Conservation (phyloP, 2,329 filamentous ascomycete genomes). For the Didymella arachidicola region DNA sequence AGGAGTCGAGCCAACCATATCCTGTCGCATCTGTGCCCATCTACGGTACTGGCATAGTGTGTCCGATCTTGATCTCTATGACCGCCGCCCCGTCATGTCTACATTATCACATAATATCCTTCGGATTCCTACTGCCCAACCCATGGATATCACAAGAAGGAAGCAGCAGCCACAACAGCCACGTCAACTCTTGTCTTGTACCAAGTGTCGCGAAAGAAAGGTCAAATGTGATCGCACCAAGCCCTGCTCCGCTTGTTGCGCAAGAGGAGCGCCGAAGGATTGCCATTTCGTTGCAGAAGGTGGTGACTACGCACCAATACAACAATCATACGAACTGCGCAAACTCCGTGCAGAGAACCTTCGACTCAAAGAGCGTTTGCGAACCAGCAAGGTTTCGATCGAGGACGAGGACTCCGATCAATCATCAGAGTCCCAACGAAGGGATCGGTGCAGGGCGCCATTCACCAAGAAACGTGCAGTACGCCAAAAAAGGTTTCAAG, state of each 20-base stretch:
- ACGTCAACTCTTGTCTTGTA: slow-evolving; percentile 58
- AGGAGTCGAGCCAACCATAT: neutral
- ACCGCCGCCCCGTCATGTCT: slow-evolving; percentile 20
- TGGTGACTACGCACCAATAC: slow-evolving; percentile 56
- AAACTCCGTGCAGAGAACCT: slow-evolving; percentile 57
- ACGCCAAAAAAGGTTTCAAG: slow-evolving; percentile 50
- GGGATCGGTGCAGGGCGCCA: slow-evolving; percentile 29
- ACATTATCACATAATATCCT: slow-evolving; percentile 27
- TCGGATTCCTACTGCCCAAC: slow-evolving; percentile 22
- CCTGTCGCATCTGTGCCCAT: slow-evolving; percentile 29
- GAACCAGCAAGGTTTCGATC: slow-evolving; percentile 42
- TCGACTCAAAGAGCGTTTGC: slow-evolving; percentile 54
- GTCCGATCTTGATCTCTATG: slow-evolving; percentile 23
- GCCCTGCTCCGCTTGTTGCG: slow-evolving; percentile 59
- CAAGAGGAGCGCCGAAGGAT: slow-evolving; percentile 56
- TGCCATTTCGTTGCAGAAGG: slow-evolving; percentile 58
- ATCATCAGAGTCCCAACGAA: slow-evolving; percentile 32
- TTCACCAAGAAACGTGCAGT: slow-evolving; percentile 34
- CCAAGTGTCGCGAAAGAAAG: slow-evolving; percentile 59
- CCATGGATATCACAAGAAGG: slow-evolving; percentile 34
- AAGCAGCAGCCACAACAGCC: slow-evolving; percentile 52
- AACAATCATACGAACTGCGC: slow-evolving; percentile 58
- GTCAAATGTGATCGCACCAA: slow-evolving; percentile 61
- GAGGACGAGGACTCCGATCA: slow-evolving; percentile 51
- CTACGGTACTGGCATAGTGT: slow-evolving; percentile 23